Percentiles rank a stretch among this genome's conserved stretches.
Evolutionary conservation across 768 basidiomycete species (phyloP).

Genomic region (Tricholoma sp.): DNA sequence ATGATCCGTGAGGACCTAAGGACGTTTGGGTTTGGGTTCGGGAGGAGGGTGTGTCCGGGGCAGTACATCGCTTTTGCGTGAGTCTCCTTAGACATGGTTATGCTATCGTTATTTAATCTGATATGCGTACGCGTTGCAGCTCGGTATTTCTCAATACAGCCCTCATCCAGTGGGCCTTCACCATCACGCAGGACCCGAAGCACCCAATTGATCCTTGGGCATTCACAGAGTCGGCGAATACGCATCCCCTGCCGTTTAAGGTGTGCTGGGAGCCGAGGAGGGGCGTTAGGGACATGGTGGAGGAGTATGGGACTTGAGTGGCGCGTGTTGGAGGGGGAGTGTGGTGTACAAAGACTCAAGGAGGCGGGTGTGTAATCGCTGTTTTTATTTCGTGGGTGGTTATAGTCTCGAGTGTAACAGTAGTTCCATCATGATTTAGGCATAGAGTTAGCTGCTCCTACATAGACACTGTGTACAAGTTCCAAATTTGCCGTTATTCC

Average conservation of each 20-base stretch:
- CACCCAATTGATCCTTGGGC: slow-evolving; percentile 44
- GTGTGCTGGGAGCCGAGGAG: slow-evolving; percentile 29
- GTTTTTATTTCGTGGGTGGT: no score
- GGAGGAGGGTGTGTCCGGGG: slow-evolving; percentile 60
- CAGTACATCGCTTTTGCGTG: slow-evolving; percentile 51
- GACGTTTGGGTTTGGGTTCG: slow-evolving; percentile 53
- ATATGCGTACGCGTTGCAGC: slow-evolving; percentile 20
- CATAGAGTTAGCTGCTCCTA: no score
- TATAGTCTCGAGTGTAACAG: no score
- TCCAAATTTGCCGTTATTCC: no score
- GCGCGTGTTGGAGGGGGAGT: neutral
- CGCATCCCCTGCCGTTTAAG: slow-evolving; percentile 49
- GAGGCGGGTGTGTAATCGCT: no score
- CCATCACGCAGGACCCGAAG: slow-evolving; percentile 42
- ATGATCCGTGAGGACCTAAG: slow-evolving; percentile 49
- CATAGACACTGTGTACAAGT: no score
- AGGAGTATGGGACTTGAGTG: slow-evolving; percentile 28
- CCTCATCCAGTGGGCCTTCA: slow-evolving; percentile 63
- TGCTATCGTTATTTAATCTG: neutral
- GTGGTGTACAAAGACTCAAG: no score
- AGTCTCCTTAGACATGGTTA: slow-evolving; percentile 1
- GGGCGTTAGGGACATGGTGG: slow-evolving; percentile 33
- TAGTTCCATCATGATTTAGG: no score
- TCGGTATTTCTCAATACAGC: slow-evolving; percentile 66
- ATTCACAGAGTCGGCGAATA: slow-evolving; percentile 28